phyloP scores from a whole-genome alignment of 1,284 basidiomycete species.

The Psilocybe mexicana region DNA sequence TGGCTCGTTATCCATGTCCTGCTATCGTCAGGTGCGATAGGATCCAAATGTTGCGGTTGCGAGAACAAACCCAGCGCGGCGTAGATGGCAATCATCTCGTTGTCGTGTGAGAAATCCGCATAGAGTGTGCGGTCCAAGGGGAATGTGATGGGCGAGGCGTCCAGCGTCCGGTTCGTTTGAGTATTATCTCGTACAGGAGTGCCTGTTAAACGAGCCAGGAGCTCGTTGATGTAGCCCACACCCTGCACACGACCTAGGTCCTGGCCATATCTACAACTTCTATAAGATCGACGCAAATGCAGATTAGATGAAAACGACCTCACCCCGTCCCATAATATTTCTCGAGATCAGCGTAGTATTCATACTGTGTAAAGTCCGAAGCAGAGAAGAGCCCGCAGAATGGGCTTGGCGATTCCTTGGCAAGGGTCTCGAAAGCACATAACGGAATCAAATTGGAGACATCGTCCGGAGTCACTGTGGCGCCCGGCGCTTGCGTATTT shows the following conservation, averaged over 20 bases:
- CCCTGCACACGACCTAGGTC: conserved; percentile 71
- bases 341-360: conserved; percentile 72
- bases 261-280: conserved; percentile 58
- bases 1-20: conserved; percentile 60
- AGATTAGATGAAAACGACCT: conserved; percentile 21
- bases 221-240: conserved; percentile 83
- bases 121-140: conserved; percentile 69
- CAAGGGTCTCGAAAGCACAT: conserved; percentile 77
- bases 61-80: conserved; percentile 72
- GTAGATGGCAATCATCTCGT: conserved; percentile 77
- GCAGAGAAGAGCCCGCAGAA: conserved; percentile 71
- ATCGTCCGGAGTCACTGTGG: conserved; percentile 59
- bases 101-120: conserved; percentile 82
- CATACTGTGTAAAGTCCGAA: conserved; percentile 62
- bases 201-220: conserved; percentile 77
- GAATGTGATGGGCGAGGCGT: conserved; percentile 65
- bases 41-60: conserved; percentile 39
- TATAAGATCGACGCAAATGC: not conserved
- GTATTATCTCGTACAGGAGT: conserved; percentile 65
- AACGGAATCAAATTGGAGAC: conserved; percentile 65
- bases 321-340: conserved; percentile 80
- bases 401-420: conserved; percentile 51
- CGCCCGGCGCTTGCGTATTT: conserved; percentile 61
- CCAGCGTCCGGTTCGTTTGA: conserved; percentile 80
- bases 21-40: conserved; percentile 36